A percentile compares a stretch with the other conserved stretches of the same genome.
These are phyloP conservation scores for Phenoliferia sp. DNA, from an alignment of 1,284 basidiomycete genomes.

Conservation along the genomic window DNA sequence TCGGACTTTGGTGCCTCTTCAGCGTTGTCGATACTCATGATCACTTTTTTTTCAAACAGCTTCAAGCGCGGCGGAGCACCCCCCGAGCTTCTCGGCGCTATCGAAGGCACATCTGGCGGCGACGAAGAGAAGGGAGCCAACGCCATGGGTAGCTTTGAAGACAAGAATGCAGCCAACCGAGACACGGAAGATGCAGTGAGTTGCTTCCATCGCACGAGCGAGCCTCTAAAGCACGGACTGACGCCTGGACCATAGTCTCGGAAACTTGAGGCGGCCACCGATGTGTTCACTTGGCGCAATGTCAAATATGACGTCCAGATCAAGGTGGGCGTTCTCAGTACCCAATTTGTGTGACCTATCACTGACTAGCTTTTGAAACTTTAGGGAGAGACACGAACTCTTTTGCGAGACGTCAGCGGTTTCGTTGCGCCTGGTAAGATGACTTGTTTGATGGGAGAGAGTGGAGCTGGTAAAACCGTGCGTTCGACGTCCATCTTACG, in stretches of 20 bases:
- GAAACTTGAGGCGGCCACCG: slow-evolving; percentile 41
- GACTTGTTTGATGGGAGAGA: slow-evolving; percentile 51
- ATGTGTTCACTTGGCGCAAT: slow-evolving; percentile 47
- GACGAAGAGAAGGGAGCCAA: slow-evolving; percentile 1
- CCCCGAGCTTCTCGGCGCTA: slow-evolving; percentile 20
- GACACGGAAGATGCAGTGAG: slow-evolving; percentile 4
- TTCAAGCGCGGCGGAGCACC: slow-evolving; percentile 30
- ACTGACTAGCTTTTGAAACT: slow-evolving; percentile 46
- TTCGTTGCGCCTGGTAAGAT: slow-evolving; percentile 67
- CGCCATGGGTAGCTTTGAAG: not conserved
- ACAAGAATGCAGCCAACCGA: not conserved
- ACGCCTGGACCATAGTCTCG: slow-evolving; percentile 11
- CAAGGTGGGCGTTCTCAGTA: slow-evolving; percentile 1
- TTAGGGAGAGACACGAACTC: slow-evolving; percentile 53
- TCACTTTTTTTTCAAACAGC: not conserved
- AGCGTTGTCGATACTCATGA: not conserved
- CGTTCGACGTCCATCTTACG: not conserved
- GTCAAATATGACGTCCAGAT: slow-evolving; percentile 52
- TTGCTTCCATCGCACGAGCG: not conserved
- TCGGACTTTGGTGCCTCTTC: not conserved
- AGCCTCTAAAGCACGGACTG: no score
- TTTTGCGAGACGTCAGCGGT: slow-evolving; percentile 74
- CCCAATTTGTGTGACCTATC: slow-evolving; percentile 44
- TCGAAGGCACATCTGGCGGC: slow-evolving; percentile 10
- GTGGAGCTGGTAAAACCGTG: no score